Conservation (phyloP, 2,329 filamentous ascomycete species). For the Colletotrichum truncatum region DNA sequence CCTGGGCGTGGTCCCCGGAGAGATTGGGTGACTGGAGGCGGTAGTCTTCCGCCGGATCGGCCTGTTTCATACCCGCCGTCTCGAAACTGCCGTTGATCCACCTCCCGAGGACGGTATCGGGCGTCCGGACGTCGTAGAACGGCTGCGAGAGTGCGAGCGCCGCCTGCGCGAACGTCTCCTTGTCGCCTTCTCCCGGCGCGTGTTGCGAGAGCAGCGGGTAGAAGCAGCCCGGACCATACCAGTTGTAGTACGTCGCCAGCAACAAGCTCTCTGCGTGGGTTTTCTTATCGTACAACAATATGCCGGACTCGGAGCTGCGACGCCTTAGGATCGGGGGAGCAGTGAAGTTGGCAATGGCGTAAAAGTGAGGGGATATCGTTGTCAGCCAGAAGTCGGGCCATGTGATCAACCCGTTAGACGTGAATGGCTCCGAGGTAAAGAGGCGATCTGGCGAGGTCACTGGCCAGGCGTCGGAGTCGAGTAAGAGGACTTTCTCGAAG, state of each 20-base stretch:
- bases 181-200: constrained; percentile 53
- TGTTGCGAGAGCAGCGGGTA: constrained; percentile 57
- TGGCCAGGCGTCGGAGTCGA: constrained; percentile 67
- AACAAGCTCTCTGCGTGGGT: constrained; percentile 55
- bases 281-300: constrained; percentile 57
- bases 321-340: constrained; percentile 41
- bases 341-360: constrained; percentile 48
- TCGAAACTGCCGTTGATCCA: constrained; percentile 37
- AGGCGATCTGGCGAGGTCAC: constrained; percentile 46
- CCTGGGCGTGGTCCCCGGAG: constrained; percentile 20
- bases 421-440: constrained; percentile 61
- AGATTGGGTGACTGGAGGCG: constrained; percentile 27
- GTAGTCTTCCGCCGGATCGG: constrained; percentile 41
- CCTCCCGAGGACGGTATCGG: constrained; percentile 42
- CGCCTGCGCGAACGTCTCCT: constrained; percentile 57
- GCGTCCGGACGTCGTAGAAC: constrained; percentile 49
- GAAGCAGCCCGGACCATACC: constrained; percentile 60
- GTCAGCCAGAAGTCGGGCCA: constrained; percentile 66
- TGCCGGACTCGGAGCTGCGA: constrained; percentile 56
- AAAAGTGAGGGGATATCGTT: constrained; percentile 52
- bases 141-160: constrained; percentile 50
- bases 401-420: constrained; percentile 59
- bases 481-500: constrained; percentile 66
- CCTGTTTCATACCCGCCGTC: constrained; percentile 40
- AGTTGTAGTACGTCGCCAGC: constrained; percentile 64